Percentiles rank a stretch among this genome's conserved stretches.
Evolutionary conservation across 2,329 filamentous ascomycete genomes (phyloP).

Genomic region (Trichoderma breve): DNA sequence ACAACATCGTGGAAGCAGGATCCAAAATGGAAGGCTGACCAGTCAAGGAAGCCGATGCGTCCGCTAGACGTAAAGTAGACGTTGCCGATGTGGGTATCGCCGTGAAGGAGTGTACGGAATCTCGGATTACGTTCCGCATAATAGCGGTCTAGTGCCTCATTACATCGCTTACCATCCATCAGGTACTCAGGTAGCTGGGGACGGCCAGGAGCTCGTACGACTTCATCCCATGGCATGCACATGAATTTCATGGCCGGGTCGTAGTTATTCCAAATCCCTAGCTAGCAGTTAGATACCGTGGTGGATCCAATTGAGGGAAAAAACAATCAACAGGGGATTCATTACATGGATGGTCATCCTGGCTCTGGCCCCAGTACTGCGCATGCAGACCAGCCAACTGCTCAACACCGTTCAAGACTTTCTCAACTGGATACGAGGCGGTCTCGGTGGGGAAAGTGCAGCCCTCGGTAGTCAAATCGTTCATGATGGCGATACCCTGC

Average conservation of each 20-base stretch:
- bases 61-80: slow-evolving; percentile 2
- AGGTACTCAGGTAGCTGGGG: slow-evolving; percentile 5
- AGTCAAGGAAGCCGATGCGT: slow-evolving; percentile 4
- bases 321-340: neutral
- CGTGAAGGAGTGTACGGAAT: slow-evolving; percentile 1
- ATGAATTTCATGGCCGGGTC: slow-evolving; percentile 14
- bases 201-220: neutral
- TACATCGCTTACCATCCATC: slow-evolving; percentile 7
- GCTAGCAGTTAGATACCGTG: neutral
- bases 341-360: slow-evolving; percentile 12
- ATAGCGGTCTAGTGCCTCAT: slow-evolving; percentile 2
- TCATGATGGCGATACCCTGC: slow-evolving; percentile 8
- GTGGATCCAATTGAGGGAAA: neutral
- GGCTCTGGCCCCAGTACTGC: slow-evolving; percentile 10
- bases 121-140: slow-evolving; percentile 6
- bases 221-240: slow-evolving; percentile 8
- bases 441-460: neutral
- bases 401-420: slow-evolving; percentile 5
- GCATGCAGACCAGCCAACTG: slow-evolving; percentile 8
- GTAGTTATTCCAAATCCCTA: slow-evolving; percentile 14
- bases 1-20: slow-evolving; percentile 14
- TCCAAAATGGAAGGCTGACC: slow-evolving; percentile 9
- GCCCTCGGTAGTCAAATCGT: slow-evolving; percentile 2
- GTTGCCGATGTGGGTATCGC: slow-evolving; percentile 4
- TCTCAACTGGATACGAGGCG: slow-evolving; percentile 2